Base-by-base conservation (phyloP, 805 yeast genomes). In the Monosporozyma solicola region DNA sequence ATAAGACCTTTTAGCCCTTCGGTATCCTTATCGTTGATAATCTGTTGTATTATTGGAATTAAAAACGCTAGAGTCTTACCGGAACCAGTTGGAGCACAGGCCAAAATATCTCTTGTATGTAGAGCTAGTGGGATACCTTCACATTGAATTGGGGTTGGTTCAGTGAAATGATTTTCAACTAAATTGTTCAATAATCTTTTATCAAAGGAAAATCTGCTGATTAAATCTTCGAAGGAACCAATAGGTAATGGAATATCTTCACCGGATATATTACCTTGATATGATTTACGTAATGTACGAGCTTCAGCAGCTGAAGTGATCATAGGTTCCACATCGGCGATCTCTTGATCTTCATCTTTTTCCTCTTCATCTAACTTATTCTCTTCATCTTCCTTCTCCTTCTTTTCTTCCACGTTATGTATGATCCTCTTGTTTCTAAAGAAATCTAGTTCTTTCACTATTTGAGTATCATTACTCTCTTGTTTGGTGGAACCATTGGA, bases 21-120 rank as follows among this genome's bases (percentile, higher is more conserved):
- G 11, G 60, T 54, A 47, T 63, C 60, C 47, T 57, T 64, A 32
- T 62, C 60, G 29, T 59, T 55, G 15, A 71, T 62, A 3, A 78
- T 66, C 24, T 62, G 60, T 53, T 72, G 71, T 22, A 94, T 69
- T 60, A 92, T 61, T 3, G 99, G 99, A 16, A 90, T 80, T 53
- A 87, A 72, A 65, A 86, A 94, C 32, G 97, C 95, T 49, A 94
- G 74, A 0, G 99, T 94, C 67, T 94, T 94, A 75, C 99, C 99
- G 4, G 97, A 89, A 61, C 99, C 99, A 0, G 99, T 94, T 48
- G 98, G 98, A 0, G 98, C 97, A 75, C 97, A 88, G 1, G 96
- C 95, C 45, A 94, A 74, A 35, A 94, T 66, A 65, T 92, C 97
- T 54, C 95, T 79, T 31, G 74, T 77, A 51, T 80, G 75, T 51